These are phyloP conservation scores for Halenospora varia DNA, from an alignment of 495 filamentous ascomycete genomes.

Conservation along the genomic window DNA sequence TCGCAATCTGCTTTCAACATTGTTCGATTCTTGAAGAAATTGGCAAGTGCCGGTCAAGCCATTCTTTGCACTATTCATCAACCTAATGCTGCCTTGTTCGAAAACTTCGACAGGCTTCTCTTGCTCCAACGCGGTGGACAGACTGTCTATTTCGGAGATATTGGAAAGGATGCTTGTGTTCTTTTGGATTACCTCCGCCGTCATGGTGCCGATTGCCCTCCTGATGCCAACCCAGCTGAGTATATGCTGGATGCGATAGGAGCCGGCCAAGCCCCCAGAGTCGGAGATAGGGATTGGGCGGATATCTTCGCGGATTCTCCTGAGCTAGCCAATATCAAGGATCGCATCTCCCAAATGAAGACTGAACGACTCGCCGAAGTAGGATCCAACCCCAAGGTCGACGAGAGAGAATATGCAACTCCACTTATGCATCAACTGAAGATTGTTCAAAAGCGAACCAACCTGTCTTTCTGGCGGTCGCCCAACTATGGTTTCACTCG, in stretches of 20 bases:
- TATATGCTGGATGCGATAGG: constrained; percentile 85
- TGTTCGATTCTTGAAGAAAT: constrained; percentile 80
- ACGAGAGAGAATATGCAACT: constrained; percentile 59
- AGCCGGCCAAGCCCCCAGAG: constrained; percentile 64
- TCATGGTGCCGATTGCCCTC: constrained; percentile 56
- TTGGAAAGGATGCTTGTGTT: constrained; percentile 56
- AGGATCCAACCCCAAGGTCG: constrained; percentile 59
- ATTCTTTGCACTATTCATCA: constrained; percentile 94
- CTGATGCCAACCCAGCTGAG: constrained; percentile 65
- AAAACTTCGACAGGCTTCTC: constrained; percentile 69
- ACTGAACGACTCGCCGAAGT: constrained; percentile 49
- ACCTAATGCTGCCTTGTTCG: constrained; percentile 79
- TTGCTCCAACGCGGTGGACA: constrained; percentile 65
- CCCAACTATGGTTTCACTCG: constrained; percentile 70
- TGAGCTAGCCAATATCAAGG: constrained; percentile 64
- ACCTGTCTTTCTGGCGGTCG: constrained; percentile 68
- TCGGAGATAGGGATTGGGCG: constrained; percentile 74
- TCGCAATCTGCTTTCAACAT: constrained; percentile 85
- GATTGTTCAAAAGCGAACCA: constrained; percentile 61
- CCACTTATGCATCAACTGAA: constrained; percentile 54
- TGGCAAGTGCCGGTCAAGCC: constrained; percentile 78
- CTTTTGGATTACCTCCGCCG: constrained; percentile 64
- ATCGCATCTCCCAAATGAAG: constrained; percentile 65
- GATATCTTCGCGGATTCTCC: constrained; percentile 72
- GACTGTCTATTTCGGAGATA: constrained; percentile 70